A percentile compares a stretch with the other conserved stretches of the same genome.
These are phyloP conservation scores for Trametes pubescens DNA, from an alignment of 1,284 basidiomycete genomes.

Conservation along the genomic window DNA sequence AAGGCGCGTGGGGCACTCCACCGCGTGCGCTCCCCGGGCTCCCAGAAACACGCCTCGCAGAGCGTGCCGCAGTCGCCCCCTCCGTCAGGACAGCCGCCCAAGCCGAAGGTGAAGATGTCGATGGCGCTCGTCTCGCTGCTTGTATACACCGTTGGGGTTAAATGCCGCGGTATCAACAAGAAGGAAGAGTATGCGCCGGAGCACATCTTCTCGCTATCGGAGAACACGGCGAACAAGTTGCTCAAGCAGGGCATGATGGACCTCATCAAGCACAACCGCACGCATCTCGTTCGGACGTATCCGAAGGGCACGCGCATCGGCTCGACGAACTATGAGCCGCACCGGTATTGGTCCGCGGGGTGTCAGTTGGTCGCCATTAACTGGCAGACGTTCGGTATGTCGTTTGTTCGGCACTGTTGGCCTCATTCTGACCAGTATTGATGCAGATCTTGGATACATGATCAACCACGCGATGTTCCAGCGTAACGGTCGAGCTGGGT, in stretches of 20 bases:
- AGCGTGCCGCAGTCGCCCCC: conserved; percentile 24
- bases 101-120: conserved; percentile 76
- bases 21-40: conserved; percentile 44
- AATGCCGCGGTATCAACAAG: conserved; percentile 92
- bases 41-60: conserved; percentile 17
- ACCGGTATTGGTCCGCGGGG: conserved; percentile 90
- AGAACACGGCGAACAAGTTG: conserved; percentile 79
- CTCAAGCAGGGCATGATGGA: conserved; percentile 68
- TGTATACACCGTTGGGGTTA: conserved; percentile 96
- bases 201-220: conserved; percentile 95
- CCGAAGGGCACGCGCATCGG: conserved; percentile 86
- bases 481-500: conserved; percentile 86
- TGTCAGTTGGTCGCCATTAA: conserved; percentile 97
- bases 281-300: conserved; percentile 89
- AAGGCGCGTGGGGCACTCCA: conserved; percentile 49
- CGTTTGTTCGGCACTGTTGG: not conserved
- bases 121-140: conserved; percentile 77
- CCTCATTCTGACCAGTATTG: not conserved
- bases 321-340: conserved; percentile 91
- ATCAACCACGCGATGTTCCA: conserved; percentile 97
- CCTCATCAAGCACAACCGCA: conserved; percentile 89
- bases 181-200: conserved; percentile 88
- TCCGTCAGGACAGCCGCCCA: conserved; percentile 39
- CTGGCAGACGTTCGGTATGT: conserved; percentile 94
- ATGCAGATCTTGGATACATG: conserved; percentile 82